Evolutionary conservation across 1,139 yeast genomes (phyloP).

Genomic region (Kodamaea alishanica): DNA sequence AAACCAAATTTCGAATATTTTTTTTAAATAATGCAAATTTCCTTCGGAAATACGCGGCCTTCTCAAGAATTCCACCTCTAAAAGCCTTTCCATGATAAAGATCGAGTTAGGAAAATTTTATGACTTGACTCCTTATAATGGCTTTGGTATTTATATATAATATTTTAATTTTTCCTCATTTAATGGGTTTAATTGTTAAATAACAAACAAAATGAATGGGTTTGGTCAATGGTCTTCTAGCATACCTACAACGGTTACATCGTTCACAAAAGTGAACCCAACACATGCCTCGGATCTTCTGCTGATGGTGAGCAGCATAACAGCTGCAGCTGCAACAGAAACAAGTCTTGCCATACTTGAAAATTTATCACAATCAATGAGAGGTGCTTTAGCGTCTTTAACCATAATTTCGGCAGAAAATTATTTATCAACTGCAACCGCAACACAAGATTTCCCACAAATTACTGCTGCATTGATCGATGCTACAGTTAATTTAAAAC

Average conservation of each 20-base stretch:
- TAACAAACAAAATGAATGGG: neutral
- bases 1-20: no score
- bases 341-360: conserved; percentile 14
- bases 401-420: conserved; percentile 29
- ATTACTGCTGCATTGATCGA: conserved; percentile 21
- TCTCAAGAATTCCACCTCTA: no score
- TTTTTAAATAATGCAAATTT: no score
- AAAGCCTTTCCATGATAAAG: no score
- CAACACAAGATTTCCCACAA: conserved; percentile 13
- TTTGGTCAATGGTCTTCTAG: conserved; percentile 11
- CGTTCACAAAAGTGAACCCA: conserved; percentile 16
- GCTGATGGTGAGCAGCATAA: conserved; percentile 8
- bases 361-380: conserved; percentile 20
- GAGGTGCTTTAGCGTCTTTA: conserved; percentile 38
- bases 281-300: conserved; percentile 11
- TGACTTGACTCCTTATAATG: no score
- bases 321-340: conserved; percentile 13
- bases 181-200: no score
- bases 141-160: no score
- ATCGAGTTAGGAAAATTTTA: no score
- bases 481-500: conserved; percentile 29
- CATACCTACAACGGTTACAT: conserved; percentile 16
- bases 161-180: no score
- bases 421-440: conserved; percentile 39
- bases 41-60: no score